Percentiles rank a stretch among this genome's conserved stretches.
Evolutionary conservation across 2,329 filamentous ascomycete species (phyloP).

Genomic region (Penicillium fuscoglaucum): DNA sequence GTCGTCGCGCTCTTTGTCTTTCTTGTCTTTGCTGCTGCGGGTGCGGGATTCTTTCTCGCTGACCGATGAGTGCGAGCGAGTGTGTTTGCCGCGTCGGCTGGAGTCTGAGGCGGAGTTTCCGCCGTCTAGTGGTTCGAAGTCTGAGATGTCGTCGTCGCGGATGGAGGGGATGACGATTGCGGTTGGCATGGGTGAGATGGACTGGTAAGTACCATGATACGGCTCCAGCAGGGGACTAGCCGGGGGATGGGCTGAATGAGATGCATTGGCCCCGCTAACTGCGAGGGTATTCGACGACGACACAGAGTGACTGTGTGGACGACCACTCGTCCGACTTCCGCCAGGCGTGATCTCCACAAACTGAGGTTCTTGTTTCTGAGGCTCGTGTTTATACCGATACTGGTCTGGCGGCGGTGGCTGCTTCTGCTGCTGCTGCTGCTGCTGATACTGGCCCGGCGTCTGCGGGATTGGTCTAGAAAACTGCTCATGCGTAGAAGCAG

Average conservation of each 20-base stretch:
- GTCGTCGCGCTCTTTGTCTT: constrained; percentile 36
- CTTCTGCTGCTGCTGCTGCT: constrained; percentile 2
- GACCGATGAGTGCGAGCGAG: constrained; percentile 25
- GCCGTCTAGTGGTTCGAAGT: constrained; percentile 48
- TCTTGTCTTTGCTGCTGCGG: constrained; percentile 28
- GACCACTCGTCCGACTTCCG: constrained; percentile 22
- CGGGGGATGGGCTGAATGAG: constrained; percentile 55
- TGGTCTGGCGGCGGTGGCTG: constrained; percentile 2
- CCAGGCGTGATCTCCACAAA: constrained; percentile 39
- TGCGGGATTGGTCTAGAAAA: constrained; percentile 24
- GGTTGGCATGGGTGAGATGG: constrained; percentile 90
- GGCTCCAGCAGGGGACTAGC: constrained; percentile 85
- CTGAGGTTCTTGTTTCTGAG: constrained; percentile 36
- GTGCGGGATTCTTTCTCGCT: constrained; percentile 18
- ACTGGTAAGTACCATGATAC: constrained; percentile 91
- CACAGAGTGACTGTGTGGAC: constrained; percentile 39
- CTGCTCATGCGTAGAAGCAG: constrained; percentile 29
- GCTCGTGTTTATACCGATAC: constrained; percentile 21
- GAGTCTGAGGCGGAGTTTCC: constrained; percentile 28
- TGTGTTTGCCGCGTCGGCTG: constrained; percentile 29
- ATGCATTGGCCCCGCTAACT: constrained; percentile 31
- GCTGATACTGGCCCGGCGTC: background rate
- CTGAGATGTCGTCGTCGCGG: constrained; percentile 55
- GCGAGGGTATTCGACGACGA: constrained; percentile 43
- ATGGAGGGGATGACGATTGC: constrained; percentile 64